phyloP scores from a whole-genome alignment of 129 eudicot species.

The Flaveria brownii region DNA sequence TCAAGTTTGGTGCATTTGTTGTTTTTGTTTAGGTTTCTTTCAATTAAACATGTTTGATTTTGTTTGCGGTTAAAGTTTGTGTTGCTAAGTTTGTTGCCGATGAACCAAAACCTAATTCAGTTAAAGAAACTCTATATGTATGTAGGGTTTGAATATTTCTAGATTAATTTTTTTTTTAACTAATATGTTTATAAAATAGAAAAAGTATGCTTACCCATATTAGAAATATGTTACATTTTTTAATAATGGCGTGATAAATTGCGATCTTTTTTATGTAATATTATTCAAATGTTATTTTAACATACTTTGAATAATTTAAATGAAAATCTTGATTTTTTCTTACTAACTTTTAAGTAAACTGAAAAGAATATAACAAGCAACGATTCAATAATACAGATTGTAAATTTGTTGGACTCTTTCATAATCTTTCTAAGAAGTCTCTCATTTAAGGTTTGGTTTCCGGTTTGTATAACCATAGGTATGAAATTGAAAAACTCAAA shows the following conservation, averaged over 20 bases:
- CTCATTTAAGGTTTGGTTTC: not conserved
- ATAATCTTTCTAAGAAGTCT: not conserved
- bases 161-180: not conserved
- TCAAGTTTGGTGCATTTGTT: not conserved
- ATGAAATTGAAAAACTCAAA: conserved; percentile 62
- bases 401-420: not conserved
- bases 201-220: conserved; percentile 8
- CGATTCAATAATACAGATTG: not conserved
- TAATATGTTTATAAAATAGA: not conserved
- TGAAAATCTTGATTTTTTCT: not conserved
- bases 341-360: not conserved
- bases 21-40: not conserved
- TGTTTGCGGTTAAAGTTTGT: conserved; percentile 58
- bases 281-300: too few relatives aligned
- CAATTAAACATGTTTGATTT: not conserved
- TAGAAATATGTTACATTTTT: not conserved
- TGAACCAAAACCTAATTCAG: conserved; percentile 38
- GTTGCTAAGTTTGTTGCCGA: conserved; percentile 45
- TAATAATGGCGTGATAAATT: not conserved
- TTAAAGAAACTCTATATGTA: conserved; percentile 40
- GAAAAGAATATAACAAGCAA: too few relatives aligned
- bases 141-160: conserved; percentile 38
- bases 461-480: conserved; percentile 55
- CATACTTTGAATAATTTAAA: not conserved
- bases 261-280: not conserved